phyloP scores from a whole-genome alignment of 495 filamentous ascomycete genomes.

The Aspergillus bridgeri region DNA sequence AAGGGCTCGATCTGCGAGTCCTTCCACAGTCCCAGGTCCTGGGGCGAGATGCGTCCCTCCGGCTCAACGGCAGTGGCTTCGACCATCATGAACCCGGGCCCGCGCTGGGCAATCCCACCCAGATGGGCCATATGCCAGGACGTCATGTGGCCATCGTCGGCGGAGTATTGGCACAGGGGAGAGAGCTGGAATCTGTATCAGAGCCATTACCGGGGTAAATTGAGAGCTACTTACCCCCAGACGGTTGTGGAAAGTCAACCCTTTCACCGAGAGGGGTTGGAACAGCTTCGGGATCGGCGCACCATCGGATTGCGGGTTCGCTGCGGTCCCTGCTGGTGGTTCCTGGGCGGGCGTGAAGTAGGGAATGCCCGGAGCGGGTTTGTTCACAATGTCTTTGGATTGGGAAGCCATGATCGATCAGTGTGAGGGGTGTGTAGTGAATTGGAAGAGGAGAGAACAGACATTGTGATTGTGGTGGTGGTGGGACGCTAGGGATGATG shows the following conservation, averaged over 20 bases:
- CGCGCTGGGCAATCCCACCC: constrained; percentile 59
- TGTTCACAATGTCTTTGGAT: constrained; percentile 34
- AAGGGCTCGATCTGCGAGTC: constrained; percentile 67
- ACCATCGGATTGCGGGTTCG: constrained; percentile 55
- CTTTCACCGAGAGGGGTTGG: constrained; percentile 57
- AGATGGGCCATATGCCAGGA: constrained; percentile 60
- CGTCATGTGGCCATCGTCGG: constrained; percentile 59
- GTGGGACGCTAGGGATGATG: neutral
- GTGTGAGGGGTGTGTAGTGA: neutral
- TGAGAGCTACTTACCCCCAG: constrained; percentile 43
- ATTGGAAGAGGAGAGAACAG: neutral
- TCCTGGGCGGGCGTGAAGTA: constrained; percentile 68
- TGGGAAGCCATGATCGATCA: neutral
- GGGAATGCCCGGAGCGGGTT: constrained; percentile 49
- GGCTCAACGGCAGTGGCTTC: constrained; percentile 70
- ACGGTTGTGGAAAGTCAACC: constrained; percentile 58
- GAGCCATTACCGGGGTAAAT: constrained; percentile 4
- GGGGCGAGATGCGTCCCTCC: constrained; percentile 74
- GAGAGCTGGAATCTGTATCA: constrained; percentile 35
- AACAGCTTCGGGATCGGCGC: constrained; percentile 65
- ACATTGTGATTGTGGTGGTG: neutral
- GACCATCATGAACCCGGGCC: constrained; percentile 64
- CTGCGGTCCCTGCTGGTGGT: constrained; percentile 62
- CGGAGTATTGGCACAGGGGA: constrained; percentile 69
- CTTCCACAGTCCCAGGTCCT: constrained; percentile 69